Evolutionary conservation across 305 asterid species (phyloP).

Genomic region (Plantago coronopus): DNA sequence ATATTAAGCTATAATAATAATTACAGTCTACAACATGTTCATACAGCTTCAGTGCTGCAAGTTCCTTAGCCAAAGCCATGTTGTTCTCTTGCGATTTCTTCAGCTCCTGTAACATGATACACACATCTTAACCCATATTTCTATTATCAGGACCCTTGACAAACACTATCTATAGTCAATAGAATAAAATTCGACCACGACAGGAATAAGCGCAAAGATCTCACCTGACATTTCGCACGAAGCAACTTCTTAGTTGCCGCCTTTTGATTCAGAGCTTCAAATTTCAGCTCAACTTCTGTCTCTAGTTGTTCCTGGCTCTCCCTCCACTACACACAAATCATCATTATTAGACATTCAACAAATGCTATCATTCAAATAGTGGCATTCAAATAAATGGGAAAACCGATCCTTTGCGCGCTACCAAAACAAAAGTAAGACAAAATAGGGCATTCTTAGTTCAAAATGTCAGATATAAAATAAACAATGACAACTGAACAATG

Average conservation of each 20-base stretch:
- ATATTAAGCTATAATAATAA: no score
- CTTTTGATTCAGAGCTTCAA: slow-evolving; percentile 51
- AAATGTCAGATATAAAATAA: no score
- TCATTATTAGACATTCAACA: no score
- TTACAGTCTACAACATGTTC: slow-evolving; percentile 18
- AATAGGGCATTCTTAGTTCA: no score
- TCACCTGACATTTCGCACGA: slow-evolving; percentile 63
- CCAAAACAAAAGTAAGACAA: no score
- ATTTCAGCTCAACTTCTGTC: slow-evolving; percentile 52
- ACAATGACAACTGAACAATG: no score
- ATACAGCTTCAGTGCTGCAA: slow-evolving; percentile 84
- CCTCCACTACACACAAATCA: slow-evolving; percentile 52
- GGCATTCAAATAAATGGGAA: no score
- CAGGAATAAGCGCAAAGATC: slow-evolving; percentile 2
- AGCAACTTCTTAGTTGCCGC: slow-evolving; percentile 48
- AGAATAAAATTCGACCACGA: slow-evolving; percentile 1
- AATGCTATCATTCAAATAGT: no score
- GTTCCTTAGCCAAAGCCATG: slow-evolving; percentile 85
- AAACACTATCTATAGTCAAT: not conserved
- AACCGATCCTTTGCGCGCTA: no score
- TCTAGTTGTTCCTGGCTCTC: slow-evolving; percentile 51
- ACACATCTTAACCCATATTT: slow-evolving; percentile 14
- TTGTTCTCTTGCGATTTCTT: slow-evolving; percentile 61
- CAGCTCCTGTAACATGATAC: slow-evolving; percentile 54
- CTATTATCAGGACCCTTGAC: slow-evolving; percentile 6